Conservation (phyloP, 768 basidiomycete species). For the Mycena metata region DNA sequence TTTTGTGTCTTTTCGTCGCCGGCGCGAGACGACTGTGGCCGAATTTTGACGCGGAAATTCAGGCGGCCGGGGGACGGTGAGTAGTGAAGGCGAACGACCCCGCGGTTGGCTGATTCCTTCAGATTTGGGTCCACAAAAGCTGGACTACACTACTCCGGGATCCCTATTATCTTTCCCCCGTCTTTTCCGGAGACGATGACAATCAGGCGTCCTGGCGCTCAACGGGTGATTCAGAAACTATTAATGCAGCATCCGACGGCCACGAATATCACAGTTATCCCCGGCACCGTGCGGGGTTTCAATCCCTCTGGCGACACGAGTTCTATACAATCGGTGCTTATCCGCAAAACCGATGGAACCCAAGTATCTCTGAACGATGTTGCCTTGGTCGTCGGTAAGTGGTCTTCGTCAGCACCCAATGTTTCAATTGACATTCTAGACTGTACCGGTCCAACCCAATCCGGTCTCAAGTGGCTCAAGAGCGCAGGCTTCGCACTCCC, state of each 20-base stretch:
- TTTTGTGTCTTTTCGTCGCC: conserved; percentile 29
- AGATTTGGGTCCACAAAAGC: no score
- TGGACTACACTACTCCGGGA: conserved; percentile 29
- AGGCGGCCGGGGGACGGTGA: conserved; percentile 36
- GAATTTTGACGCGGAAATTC: conserved; percentile 35
- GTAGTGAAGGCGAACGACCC: no score
- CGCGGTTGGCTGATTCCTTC: no score
- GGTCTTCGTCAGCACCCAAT: no score
- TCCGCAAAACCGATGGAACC: conserved; percentile 33
- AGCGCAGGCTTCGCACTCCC: conserved; percentile 21
- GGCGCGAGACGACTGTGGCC: conserved; percentile 41
- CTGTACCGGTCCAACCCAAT: conserved; percentile 41
- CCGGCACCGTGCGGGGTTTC: conserved; percentile 29
- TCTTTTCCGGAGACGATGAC: conserved; percentile 32
- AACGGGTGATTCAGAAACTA: conserved; percentile 37
- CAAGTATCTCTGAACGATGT: conserved; percentile 21
- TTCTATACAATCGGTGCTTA: conserved; percentile 17
- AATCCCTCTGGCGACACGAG: background rate
- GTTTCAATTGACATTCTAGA: no score
- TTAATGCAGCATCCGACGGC: conserved; percentile 3
- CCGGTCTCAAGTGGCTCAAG: conserved; percentile 40
- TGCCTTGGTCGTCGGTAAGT: conserved; percentile 22
- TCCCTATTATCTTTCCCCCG: conserved; percentile 16
- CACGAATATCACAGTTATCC: conserved; percentile 12
- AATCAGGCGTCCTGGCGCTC: no score